Evolutionary conservation across 805 yeast species (phyloP).

Genomic region (Nadsonia fulvescens): DNA sequence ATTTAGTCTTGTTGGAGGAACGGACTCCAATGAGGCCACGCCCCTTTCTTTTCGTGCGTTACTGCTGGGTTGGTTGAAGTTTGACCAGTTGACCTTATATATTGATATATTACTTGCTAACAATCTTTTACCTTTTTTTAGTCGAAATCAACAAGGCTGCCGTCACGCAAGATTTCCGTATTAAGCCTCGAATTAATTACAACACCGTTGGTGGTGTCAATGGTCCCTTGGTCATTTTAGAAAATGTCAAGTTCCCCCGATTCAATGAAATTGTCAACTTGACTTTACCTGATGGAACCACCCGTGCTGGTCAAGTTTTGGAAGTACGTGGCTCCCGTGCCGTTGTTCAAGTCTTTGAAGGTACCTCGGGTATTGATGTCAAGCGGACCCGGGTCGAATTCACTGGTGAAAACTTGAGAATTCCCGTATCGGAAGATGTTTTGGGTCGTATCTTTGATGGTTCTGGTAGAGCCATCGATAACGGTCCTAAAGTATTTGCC

Average conservation of each 20-base stretch:
- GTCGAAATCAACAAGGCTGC: constrained; percentile 75
- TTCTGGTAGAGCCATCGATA: constrained; percentile 95
- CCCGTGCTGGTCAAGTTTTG: constrained; percentile 93
- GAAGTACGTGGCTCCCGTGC: constrained; percentile 97
- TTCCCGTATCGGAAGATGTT: constrained; percentile 92
- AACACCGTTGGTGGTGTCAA: constrained; percentile 97
- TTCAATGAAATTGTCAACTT: constrained; percentile 93
- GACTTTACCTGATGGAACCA: constrained; percentile 88
- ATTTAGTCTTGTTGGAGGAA: no score
- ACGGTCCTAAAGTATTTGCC: constrained; percentile 96
- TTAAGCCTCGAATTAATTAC: constrained; percentile 80
- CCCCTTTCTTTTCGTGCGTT: no score
- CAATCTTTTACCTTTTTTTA: neutral
- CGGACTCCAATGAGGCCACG: no score
- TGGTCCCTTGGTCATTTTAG: constrained; percentile 89
- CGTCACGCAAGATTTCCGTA: constrained; percentile 76
- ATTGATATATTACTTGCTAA: neutral
- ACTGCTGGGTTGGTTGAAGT: no score
- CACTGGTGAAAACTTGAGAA: constrained; percentile 84
- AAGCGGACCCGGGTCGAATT: constrained; percentile 94
- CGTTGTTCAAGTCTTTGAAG: constrained; percentile 96
- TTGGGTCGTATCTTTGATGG: constrained; percentile 97
- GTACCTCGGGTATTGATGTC: constrained; percentile 97
- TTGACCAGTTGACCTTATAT: no score
- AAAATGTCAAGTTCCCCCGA: constrained; percentile 74